phyloP scores from a whole-genome alignment of 306 rosid species.

The Boehmeria nivea region DNA sequence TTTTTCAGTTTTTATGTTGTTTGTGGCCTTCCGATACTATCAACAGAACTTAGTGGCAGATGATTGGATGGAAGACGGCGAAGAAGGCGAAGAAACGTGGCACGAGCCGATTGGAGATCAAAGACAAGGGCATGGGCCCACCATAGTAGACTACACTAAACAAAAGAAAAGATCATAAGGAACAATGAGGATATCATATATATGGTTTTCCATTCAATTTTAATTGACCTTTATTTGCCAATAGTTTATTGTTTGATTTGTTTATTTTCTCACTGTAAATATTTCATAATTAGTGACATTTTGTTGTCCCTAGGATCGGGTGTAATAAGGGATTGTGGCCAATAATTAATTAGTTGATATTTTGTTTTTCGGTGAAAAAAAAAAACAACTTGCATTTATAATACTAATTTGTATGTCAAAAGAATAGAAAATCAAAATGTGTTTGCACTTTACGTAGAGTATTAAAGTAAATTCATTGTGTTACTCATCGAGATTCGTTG shows the following conservation, averaged over 20 bases:
- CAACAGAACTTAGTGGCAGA: constrained; percentile 53
- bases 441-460: too few species aligned
- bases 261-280: background rate
- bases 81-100: constrained; percentile 37
- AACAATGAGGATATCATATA: background rate
- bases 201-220: too few species aligned
- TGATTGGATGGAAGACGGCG: constrained; percentile 41
- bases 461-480: too few species aligned
- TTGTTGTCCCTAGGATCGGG: background rate
- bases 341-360: background rate
- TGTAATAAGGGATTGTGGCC: background rate
- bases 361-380: too few species aligned
- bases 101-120: constrained; percentile 21
- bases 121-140: constrained; percentile 15
- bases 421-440: too few species aligned
- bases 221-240: background rate
- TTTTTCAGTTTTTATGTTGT: constrained; percentile 66
- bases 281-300: background rate
- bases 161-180: constrained; percentile 26
- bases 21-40: constrained; percentile 68
- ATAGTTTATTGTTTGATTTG: background rate
- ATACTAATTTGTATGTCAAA: too few species aligned
- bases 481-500: too few species aligned
- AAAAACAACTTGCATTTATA: too few species aligned
- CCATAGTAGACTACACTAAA: constrained; percentile 16